Percentiles rank a stretch among this genome's conserved stretches.
These are phyloP conservation scores for Collybia nuda DNA, from an alignment of 768 basidiomycete species.

Conservation along the genomic window DNA sequence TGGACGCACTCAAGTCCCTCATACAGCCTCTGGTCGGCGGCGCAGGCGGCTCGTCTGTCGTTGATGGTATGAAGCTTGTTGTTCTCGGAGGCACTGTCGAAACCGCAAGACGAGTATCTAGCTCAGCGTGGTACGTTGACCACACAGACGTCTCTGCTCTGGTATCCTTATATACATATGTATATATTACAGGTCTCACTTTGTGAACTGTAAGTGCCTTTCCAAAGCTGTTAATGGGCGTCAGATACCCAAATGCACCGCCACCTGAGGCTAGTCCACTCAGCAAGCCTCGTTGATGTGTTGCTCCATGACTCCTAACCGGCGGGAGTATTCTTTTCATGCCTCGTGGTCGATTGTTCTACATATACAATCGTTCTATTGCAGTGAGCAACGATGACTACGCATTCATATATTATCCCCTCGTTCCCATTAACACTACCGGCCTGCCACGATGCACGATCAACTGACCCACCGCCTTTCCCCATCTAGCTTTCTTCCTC, in stretches of 20 bases:
- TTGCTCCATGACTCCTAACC: not conserved
- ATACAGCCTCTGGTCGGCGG: conserved; percentile 79
- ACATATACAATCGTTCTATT: not conserved
- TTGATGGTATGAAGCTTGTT: conserved; percentile 90
- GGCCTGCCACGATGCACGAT: conserved; percentile 17
- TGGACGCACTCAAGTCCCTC: conserved; percentile 83
- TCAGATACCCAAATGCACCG: too few species aligned
- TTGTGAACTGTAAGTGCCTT: conserved; percentile 73
- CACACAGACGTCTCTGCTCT: not conserved
- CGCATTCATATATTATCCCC: not conserved
- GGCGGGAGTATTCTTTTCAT: not conserved
- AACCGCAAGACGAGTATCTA: conserved; percentile 79
- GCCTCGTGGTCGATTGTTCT: not conserved
- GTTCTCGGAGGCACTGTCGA: conserved; percentile 87
- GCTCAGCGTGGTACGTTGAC: conserved; percentile 72
- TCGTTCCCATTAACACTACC: conserved; percentile 14
- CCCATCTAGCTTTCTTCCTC: conserved; percentile 71
- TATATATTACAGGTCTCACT: conserved; percentile 62
- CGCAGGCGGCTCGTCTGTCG: conserved; percentile 72
- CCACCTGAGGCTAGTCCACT: too few species aligned
- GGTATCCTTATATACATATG: conserved; percentile 4
- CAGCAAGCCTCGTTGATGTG: too few species aligned
- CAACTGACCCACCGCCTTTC: conserved; percentile 20
- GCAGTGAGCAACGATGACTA: too few species aligned
- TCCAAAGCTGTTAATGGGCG: conserved; percentile 1